phyloP scores from a whole-genome alignment of 768 basidiomycete genomes.

The Mycena filopes region DNA sequence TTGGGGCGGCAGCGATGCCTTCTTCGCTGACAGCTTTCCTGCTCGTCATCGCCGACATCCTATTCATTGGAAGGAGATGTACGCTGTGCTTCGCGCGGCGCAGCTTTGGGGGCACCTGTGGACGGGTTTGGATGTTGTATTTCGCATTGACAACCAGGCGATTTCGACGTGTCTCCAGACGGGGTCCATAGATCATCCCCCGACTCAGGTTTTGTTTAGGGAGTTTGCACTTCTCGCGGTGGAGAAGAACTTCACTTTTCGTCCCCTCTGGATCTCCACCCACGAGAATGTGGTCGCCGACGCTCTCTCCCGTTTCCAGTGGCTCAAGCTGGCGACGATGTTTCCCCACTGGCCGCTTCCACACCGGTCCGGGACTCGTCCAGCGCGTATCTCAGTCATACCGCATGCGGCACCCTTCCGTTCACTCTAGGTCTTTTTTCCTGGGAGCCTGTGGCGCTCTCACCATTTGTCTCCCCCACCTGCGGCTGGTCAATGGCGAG shows the following conservation, averaged over 20 bases:
- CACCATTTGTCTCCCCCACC: slow-evolving; percentile 16
- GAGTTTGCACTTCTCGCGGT: slow-evolving; percentile 19
- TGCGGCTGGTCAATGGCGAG: slow-evolving; percentile 9
- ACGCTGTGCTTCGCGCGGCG: slow-evolving; percentile 29
- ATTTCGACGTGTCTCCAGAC: slow-evolving; percentile 25
- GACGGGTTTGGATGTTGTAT: slow-evolving; percentile 23
- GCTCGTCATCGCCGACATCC: slow-evolving; percentile 30
- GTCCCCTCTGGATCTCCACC: slow-evolving; percentile 18
- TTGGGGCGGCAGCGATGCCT: slow-evolving; percentile 26
- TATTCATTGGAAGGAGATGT: slow-evolving; percentile 39
- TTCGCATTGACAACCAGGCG: slow-evolving; percentile 40
- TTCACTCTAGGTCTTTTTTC: background rate
- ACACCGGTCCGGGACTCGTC: slow-evolving; percentile 21
- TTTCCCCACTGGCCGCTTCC: slow-evolving; percentile 21
- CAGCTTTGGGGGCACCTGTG: slow-evolving; percentile 23
- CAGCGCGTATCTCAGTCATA: slow-evolving; percentile 11
- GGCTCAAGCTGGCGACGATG: slow-evolving; percentile 9
- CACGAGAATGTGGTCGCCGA: slow-evolving; percentile 16
- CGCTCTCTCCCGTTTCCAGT: slow-evolving; percentile 21
- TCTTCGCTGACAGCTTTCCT: slow-evolving; percentile 33
- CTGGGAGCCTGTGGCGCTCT: slow-evolving; percentile 15
- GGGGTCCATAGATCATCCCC: slow-evolving; percentile 26
- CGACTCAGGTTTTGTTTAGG: slow-evolving; percentile 23
- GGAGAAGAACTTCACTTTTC: slow-evolving; percentile 16
- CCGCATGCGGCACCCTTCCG: background rate